A percentile compares a stretch with the other conserved stretches of the same genome.
These are phyloP conservation scores for Cinchona pubescens DNA, from an alignment of 257 asterid genomes.

Conservation along the genomic window DNA sequence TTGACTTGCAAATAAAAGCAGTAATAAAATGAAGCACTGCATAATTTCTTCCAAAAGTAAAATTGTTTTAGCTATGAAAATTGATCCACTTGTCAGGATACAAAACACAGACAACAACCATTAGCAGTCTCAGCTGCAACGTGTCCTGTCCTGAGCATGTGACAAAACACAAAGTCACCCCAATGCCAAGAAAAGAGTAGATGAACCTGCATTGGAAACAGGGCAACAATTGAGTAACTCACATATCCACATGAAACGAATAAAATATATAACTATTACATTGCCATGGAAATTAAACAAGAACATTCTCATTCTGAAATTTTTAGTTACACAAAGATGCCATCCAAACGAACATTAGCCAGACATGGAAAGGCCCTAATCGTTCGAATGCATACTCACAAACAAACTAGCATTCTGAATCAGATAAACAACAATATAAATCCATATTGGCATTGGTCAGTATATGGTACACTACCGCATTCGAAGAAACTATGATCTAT, in stretches of 20 bases:
- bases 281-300: background rate
- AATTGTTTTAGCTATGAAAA: background rate
- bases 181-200: constrained; percentile 31
- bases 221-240: no score
- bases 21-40: background rate
- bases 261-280: background rate
- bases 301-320: background rate
- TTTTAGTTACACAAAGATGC: background rate
- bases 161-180: constrained; percentile 26
- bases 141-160: constrained; percentile 41
- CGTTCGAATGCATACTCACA: background rate
- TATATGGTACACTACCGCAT: background rate
- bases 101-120: constrained; percentile 34
- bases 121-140: constrained; percentile 38
- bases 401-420: background rate
- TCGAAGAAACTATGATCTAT: no score
- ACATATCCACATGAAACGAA: background rate
- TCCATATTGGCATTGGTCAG: background rate
- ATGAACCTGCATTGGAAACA: constrained; percentile 29
- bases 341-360: background rate
- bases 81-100: constrained; percentile 16
- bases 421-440: background rate
- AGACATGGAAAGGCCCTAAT: background rate
- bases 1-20: no score
- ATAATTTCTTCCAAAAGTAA: background rate